These are phyloP conservation scores for Linderniella brevidens DNA, from an alignment of 257 asterid species.

Conservation along the genomic window DNA sequence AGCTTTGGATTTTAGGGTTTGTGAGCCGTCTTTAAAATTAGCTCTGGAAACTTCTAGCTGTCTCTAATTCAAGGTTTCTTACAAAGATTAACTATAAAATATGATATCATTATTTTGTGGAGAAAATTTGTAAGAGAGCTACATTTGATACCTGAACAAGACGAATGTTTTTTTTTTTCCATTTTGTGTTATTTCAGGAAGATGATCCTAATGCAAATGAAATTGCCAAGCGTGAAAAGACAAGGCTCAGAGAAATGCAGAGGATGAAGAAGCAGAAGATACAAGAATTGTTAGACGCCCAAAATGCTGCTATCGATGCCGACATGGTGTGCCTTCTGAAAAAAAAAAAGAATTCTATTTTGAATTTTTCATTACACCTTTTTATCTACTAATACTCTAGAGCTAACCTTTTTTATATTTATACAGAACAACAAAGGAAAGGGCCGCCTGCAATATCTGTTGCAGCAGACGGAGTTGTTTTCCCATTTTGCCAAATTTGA, in stretches of 20 bases:
- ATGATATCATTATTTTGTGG: no score
- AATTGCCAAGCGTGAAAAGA: slow-evolving; percentile 55
- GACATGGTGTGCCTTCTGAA: slow-evolving; percentile 53
- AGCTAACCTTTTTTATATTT: slow-evolving; percentile 12
- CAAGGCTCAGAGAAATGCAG: slow-evolving; percentile 67
- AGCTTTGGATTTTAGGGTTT: no score
- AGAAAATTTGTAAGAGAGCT: not conserved
- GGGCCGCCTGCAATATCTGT: slow-evolving; percentile 80
- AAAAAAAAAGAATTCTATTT: slow-evolving; percentile 1
- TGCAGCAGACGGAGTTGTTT: slow-evolving; percentile 94
- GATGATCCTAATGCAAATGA: slow-evolving; percentile 19
- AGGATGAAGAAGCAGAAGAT: slow-evolving; percentile 65
- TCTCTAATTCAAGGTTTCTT: no score
- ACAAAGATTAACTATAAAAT: not conserved
- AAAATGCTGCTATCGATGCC: slow-evolving; percentile 85
- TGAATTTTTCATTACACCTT: not conserved
- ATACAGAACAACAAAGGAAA: slow-evolving; percentile 80
- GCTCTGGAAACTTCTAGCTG: no score
- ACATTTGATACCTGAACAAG: not conserved
- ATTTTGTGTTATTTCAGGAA: slow-evolving; percentile 46
- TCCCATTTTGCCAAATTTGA: slow-evolving; percentile 94
- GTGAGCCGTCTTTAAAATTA: no score
- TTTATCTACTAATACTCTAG: not conserved
- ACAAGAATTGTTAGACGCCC: slow-evolving; percentile 69
- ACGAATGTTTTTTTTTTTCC: not conserved